Conservation (phyloP, 2,329 filamentous ascomycete genomes). For the Leptoxyphium fumago region DNA sequence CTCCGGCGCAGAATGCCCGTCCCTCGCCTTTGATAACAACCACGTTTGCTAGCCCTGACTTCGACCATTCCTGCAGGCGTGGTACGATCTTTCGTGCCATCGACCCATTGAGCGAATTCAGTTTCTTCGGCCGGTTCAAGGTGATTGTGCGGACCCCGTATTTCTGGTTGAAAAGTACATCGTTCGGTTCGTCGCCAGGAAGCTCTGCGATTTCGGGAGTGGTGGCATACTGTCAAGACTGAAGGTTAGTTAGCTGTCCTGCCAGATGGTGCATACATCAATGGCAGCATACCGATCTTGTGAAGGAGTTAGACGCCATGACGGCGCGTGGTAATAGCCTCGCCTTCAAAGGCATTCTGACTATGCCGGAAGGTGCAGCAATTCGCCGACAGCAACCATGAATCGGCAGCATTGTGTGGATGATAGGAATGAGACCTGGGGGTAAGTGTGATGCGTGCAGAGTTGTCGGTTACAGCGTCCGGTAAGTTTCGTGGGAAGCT, state of each 20-base stretch:
- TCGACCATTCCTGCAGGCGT: constrained; percentile 80
- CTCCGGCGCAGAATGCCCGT: constrained; percentile 79
- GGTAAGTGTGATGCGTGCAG: neutral
- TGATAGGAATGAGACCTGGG: neutral
- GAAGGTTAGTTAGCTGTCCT: constrained; percentile 17
- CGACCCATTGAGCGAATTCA: constrained; percentile 82
- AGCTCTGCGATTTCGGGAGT: constrained; percentile 35
- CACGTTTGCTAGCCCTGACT: constrained; percentile 86
- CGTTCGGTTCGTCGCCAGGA: constrained; percentile 60
- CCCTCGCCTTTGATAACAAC: constrained; percentile 85
- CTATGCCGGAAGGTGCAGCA: neutral
- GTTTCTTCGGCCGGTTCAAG: constrained; percentile 82
- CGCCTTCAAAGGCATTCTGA: neutral
- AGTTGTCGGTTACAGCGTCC: neutral
- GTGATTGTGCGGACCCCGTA: constrained; percentile 86
- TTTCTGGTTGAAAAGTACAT: constrained; percentile 80
- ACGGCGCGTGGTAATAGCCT: neutral
- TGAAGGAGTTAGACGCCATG: constrained; percentile 4
- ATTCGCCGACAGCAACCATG: neutral
- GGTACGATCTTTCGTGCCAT: constrained; percentile 94
- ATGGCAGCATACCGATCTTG: neutral
- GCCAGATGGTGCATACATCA: neutral
- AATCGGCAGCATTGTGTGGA: neutral
- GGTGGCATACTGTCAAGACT: constrained; percentile 15
- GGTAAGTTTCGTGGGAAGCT: neutral